Percentiles rank a stretch among this genome's conserved stretches.
Conservation (phyloP, 305 asterid species). For the Withania somnifera region DNA sequence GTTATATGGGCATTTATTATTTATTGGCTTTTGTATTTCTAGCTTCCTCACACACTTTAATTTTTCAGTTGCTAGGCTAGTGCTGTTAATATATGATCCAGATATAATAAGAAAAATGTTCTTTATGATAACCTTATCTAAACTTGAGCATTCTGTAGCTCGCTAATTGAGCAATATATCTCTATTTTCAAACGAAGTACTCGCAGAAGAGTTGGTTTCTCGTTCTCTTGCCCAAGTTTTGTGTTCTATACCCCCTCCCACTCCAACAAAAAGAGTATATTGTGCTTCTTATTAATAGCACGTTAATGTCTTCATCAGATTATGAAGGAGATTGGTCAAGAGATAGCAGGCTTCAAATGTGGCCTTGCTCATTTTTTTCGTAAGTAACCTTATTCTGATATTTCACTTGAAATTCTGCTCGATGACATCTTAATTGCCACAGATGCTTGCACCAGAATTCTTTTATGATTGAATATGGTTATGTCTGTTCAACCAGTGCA, state of each 20-base stretch:
- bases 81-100: background rate
- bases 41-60: background rate
- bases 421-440: background rate
- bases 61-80: background rate
- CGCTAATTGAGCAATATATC: background rate
- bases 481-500: conserved; percentile 48
- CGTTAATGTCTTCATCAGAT: conserved; percentile 34
- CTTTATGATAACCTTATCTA: background rate
- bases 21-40: background rate
- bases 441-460: background rate
- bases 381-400: conserved; percentile 21
- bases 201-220: background rate
- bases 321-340: conserved; percentile 74
- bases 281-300: conserved; percentile 1
- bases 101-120: background rate
- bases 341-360: conserved; percentile 62
- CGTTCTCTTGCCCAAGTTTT: background rate
- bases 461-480: background rate
- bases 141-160: too few relatives aligned
- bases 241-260: background rate
- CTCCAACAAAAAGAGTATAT: background rate
- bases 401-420: background rate
- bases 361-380: conserved; percentile 90
- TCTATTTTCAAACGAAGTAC: background rate
- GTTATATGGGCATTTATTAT: background rate